Percentiles rank a stretch among this genome's conserved stretches.
phyloP scores from a whole-genome alignment of 192 early-diverging fungal genomes.

The Coemansia sp. region DNA sequence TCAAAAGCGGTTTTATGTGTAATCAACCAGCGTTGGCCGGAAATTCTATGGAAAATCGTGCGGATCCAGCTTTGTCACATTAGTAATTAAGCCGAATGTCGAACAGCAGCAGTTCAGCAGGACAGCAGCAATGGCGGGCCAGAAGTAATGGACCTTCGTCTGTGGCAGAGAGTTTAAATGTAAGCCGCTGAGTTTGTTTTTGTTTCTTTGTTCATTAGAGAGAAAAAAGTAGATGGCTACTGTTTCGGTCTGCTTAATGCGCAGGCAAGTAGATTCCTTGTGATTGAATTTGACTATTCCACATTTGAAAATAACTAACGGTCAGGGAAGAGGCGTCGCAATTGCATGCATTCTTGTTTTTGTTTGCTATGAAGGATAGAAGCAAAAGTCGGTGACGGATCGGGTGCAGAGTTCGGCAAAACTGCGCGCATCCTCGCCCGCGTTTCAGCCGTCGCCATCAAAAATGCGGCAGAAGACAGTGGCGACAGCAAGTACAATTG shows the following conservation, averaged over 20 bases:
- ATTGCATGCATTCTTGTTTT: too few species aligned
- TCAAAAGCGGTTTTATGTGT: neutral
- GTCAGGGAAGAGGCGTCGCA: too few species aligned
- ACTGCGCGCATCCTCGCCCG: slow-evolving; percentile 50
- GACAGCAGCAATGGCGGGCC: slow-evolving; percentile 7
- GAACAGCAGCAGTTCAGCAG: neutral
- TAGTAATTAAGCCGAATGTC: neutral
- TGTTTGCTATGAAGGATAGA: slow-evolving; percentile 6
- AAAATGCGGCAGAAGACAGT: slow-evolving; percentile 14
- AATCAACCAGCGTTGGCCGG: neutral
- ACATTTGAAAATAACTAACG: too few species aligned
- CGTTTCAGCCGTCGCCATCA: slow-evolving; percentile 34
- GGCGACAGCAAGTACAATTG: neutral
- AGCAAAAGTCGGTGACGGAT: slow-evolving; percentile 4
- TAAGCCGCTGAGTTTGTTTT: neutral
- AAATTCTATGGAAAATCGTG: neutral
- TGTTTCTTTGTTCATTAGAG: too few species aligned
- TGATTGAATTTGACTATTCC: too few species aligned
- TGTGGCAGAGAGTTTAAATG: neutral
- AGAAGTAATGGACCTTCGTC: neutral
- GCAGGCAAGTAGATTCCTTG: too few species aligned
- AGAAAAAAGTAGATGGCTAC: too few species aligned
- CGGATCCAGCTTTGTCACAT: neutral
- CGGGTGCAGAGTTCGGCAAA: slow-evolving; percentile 14
- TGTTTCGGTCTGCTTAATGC: too few species aligned